Conservation (phyloP, 495 filamentous ascomycete genomes). For the Acidomyces sp. region DNA sequence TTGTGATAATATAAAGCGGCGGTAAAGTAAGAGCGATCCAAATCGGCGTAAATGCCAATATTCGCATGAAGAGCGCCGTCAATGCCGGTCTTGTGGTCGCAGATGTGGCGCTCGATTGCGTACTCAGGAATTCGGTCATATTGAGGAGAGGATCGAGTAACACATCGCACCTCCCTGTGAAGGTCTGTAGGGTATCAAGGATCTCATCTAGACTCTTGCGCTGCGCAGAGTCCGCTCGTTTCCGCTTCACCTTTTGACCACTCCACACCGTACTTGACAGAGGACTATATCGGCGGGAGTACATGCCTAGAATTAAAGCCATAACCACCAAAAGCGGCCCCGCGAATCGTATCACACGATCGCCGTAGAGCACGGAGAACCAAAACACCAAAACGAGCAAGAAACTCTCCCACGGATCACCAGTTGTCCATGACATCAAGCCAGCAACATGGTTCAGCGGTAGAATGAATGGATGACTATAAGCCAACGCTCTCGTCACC, state of each 20-base stretch:
- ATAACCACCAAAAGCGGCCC: constrained; percentile 74
- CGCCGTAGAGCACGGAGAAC: constrained; percentile 73
- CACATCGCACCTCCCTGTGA: constrained; percentile 83
- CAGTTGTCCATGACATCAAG: constrained; percentile 82
- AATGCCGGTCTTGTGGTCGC: constrained; percentile 87
- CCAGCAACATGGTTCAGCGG: constrained; percentile 73
- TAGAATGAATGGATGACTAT: constrained; percentile 84
- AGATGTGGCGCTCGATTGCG: constrained; percentile 77
- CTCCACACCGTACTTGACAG: constrained; percentile 74
- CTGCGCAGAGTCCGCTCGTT: constrained; percentile 45
- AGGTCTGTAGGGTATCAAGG: constrained; percentile 74
- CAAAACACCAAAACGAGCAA: constrained; percentile 74
- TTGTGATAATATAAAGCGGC: constrained; percentile 73
- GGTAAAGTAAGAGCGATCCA: constrained; percentile 76
- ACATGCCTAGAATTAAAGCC: constrained; percentile 79
- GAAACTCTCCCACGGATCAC: constrained; percentile 94
- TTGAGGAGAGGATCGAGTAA: constrained; percentile 76
- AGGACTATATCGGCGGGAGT: constrained; percentile 76
- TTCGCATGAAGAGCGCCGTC: constrained; percentile 77
- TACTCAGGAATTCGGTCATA: constrained; percentile 86
- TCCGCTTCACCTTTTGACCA: constrained; percentile 43
- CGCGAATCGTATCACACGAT: constrained; percentile 59
- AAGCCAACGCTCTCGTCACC: constrained; percentile 81
- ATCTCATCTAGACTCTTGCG: constrained; percentile 90
- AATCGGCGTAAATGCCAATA: constrained; percentile 70